A percentile compares a stretch with the other conserved stretches of the same genome.
These are phyloP conservation scores for Onygenales sp. DNA, from an alignment of 2,329 filamentous ascomycete genomes.

Conservation along the genomic window DNA sequence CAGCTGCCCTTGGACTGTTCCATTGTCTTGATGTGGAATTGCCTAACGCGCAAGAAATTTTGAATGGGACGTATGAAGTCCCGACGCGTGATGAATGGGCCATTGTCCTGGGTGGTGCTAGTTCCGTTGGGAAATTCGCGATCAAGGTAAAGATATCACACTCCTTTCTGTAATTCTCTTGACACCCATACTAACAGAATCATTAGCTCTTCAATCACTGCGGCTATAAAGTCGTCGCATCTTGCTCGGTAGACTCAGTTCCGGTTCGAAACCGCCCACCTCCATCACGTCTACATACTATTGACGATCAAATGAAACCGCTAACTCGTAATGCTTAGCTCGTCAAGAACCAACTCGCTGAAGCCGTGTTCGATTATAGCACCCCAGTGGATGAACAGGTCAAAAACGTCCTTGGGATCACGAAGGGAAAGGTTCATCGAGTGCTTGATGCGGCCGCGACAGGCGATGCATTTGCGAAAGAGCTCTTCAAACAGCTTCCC, in stretches of 20 bases:
- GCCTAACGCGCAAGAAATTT: slow-evolving; percentile 12
- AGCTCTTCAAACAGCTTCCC: slow-evolving; percentile 14
- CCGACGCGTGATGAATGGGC: slow-evolving; percentile 17
- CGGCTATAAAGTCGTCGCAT: slow-evolving; percentile 24
- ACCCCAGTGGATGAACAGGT: slow-evolving; percentile 17
- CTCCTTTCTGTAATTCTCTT: background rate
- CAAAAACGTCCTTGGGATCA: slow-evolving; percentile 16
- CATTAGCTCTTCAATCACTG: slow-evolving; percentile 17
- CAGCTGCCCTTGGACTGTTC: slow-evolving; percentile 17
- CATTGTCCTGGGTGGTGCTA: slow-evolving; percentile 24
- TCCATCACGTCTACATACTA: background rate
- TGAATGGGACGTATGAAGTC: slow-evolving; percentile 8
- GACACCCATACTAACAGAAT: background rate
- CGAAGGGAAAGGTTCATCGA: slow-evolving; percentile 17
- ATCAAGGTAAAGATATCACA: slow-evolving; percentile 11
- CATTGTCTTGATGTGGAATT: slow-evolving; percentile 15
- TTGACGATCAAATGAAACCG: background rate
- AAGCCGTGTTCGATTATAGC: slow-evolving; percentile 23
- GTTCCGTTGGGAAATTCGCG: slow-evolving; percentile 22
- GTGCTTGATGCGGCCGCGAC: slow-evolving; percentile 24
- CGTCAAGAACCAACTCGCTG: slow-evolving; percentile 20
- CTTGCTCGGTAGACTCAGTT: slow-evolving; percentile 20
- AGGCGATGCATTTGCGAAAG: slow-evolving; percentile 18
- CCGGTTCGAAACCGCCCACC: slow-evolving; percentile 10
- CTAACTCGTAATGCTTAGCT: slow-evolving; percentile 9